These are phyloP conservation scores for Vickermania ingenoplastis DNA, from an alignment of 208 protist genomes.

Conservation along the genomic window DNA sequence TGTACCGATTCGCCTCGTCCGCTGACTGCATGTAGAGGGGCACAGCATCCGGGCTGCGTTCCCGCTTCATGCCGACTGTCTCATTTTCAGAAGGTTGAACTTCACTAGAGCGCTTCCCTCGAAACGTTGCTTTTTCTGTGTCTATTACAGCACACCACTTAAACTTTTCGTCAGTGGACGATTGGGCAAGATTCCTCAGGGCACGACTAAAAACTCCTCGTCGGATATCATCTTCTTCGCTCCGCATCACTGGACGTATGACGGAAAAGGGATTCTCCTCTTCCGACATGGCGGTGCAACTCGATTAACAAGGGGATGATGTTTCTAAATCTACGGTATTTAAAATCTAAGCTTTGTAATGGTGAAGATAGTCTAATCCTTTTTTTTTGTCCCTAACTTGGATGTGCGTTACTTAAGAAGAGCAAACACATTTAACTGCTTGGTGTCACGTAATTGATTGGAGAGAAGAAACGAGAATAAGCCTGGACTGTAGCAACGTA, in stretches of 20 bases:
- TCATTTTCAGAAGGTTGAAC: neutral
- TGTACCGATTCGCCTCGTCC: slow-evolving; percentile 40
- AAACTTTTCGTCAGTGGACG: slow-evolving; percentile 26
- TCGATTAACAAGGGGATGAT: no score
- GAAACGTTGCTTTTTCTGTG: slow-evolving; percentile 19
- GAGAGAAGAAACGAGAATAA: no score
- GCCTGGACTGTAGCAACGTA: no score
- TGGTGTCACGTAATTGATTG: no score
- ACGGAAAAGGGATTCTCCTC: slow-evolving; percentile 48
- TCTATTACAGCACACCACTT: slow-evolving; percentile 58
- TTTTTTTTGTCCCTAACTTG: no score
- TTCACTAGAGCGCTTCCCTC: slow-evolving; percentile 2
- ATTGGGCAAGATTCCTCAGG: slow-evolving; percentile 31
- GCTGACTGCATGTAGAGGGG: slow-evolving; percentile 6
- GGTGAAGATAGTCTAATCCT: no score
- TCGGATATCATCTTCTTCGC: slow-evolving; percentile 82
- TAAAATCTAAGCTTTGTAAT: no score
- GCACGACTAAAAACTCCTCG: slow-evolving; percentile 74
- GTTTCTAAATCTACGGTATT: no score
- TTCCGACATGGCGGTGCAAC: no score
- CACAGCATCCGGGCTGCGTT: neutral
- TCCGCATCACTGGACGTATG: slow-evolving; percentile 46
- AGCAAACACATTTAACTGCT: no score
- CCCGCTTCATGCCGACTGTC: slow-evolving; percentile 1
- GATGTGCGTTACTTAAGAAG: no score